Percentiles rank a stretch among this genome's conserved stretches.
Evolutionary conservation across 2,329 filamentous ascomycete genomes (phyloP).

Genomic region (Raffaelea arxii): DNA sequence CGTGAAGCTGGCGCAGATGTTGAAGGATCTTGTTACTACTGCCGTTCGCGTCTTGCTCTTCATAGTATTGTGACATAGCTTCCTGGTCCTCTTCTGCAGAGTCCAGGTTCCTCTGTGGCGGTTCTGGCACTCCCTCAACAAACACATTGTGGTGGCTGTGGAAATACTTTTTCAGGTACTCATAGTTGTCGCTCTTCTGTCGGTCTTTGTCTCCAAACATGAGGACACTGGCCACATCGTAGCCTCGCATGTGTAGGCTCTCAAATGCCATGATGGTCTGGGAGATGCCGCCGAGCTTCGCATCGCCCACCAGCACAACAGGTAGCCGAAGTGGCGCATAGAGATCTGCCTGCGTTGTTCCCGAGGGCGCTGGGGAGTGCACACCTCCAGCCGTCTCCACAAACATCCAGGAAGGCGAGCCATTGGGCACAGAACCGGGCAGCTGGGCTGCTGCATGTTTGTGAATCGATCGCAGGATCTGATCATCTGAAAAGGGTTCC

Average conservation of each 20-base stretch:
- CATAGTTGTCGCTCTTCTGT: conserved; percentile 54
- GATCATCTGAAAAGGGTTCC: background rate
- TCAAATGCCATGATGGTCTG: conserved; percentile 74
- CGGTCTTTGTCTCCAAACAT: conserved; percentile 48
- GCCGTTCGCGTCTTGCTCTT: conserved; percentile 13
- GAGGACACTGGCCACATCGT: conserved; percentile 61
- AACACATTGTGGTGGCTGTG: conserved; percentile 44
- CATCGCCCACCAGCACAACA: conserved; percentile 64
- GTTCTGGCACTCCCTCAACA: conserved; percentile 51
- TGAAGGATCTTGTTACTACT: conserved; percentile 32
- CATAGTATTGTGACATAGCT: conserved; percentile 57
- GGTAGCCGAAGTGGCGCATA: conserved; percentile 68
- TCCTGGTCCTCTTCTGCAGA: conserved; percentile 37
- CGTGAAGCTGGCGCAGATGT: conserved; percentile 43
- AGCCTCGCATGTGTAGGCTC: conserved; percentile 66
- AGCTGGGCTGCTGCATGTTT: background rate
- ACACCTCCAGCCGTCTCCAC: conserved; percentile 78
- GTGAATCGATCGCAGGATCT: background rate
- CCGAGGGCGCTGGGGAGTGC: conserved; percentile 68
- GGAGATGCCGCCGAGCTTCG: conserved; percentile 68
- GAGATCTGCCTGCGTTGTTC: conserved; percentile 66
- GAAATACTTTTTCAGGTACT: conserved; percentile 62
- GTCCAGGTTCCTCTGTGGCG: conserved; percentile 26
- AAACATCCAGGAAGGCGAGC: conserved; percentile 36
- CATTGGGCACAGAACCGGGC: background rate